These are phyloP conservation scores for Prunus mongolica DNA, from an alignment of 306 rosid species.

Conservation along the genomic window DNA sequence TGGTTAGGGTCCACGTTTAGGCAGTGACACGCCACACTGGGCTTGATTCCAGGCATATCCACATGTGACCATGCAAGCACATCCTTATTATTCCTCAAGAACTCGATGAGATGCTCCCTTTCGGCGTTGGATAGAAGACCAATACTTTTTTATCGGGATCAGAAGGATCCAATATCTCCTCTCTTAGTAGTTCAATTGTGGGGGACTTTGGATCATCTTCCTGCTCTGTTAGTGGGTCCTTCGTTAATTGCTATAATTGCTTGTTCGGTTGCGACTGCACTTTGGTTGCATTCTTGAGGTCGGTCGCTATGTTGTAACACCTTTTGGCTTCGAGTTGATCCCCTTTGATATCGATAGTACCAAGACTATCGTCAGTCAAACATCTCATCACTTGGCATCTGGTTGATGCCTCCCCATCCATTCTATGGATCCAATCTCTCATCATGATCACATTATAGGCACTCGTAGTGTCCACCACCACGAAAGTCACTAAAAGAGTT, in stretches of 20 bases:
- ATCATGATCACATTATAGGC: not conserved
- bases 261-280: fast-evolving
- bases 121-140: no score
- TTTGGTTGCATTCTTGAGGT: no score
- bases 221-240: no score
- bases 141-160: not conserved
- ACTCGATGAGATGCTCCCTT: no score
- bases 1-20: no score
- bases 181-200: not conserved
- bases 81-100: no score
- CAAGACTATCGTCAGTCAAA: not conserved
- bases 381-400: not conserved
- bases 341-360: not conserved
- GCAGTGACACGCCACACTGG: not conserved
- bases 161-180: not conserved
- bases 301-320: not conserved
- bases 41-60: not conserved
- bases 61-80: not conserved
- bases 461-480: not conserved
- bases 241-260: no score
- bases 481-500: not conserved
- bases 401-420: not conserved
- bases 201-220: fast-evolving
- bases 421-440: not conserved
- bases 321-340: not conserved